Evolutionary conservation across 305 asterid species (phyloP), one percentile per base, ranked within the genome.

Genomic region (Fraxinus nigra): DNA sequence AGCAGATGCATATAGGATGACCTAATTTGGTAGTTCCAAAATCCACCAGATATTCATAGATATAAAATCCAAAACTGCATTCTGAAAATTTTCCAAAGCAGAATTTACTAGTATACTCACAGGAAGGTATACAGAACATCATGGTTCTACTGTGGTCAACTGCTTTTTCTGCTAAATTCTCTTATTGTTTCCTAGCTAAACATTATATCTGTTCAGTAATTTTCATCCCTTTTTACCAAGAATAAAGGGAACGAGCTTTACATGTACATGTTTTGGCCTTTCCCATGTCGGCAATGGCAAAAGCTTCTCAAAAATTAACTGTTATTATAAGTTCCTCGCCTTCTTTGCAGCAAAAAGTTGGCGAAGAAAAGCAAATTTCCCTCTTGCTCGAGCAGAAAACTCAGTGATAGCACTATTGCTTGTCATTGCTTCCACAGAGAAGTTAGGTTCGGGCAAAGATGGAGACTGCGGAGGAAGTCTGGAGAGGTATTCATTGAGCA

Each of bases 311-410:
- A 83, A 51, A 32, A 70, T 51, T 75, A 78, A 84, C 73, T 4
- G 65, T 73, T 76, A 83, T 82, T 90, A 90, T 32, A 89, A 87
- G 90, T 85, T 93, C 85, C 91, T 88, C 80, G 90, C 90, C 94
- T 93, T 95, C 90, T 95, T 95, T 37, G 91, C 93, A 56, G 97
- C 97, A 73, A 95, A 95, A 61, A 95, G 95, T 74, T 95, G 98
- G 75, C 99, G 95, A 69, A 95, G 80, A 82, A 95, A 95, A 5
- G 97, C 93, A 72, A 95, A 93, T 83, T 82, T 93, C 82, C 98
- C 97, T 84, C 91, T 93, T 11, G 95, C 93, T 65, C 97, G 92
- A 26, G 90, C 86, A 28, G 98, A 94, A 76, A 88, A 93, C 89
- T 92, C 97, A 7, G 89, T 87, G 7, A 95, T 87, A 81, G 87